phyloP scores from a whole-genome alignment of 2,329 filamentous ascomycete species.

The Colletotrichum paranaense region DNA sequence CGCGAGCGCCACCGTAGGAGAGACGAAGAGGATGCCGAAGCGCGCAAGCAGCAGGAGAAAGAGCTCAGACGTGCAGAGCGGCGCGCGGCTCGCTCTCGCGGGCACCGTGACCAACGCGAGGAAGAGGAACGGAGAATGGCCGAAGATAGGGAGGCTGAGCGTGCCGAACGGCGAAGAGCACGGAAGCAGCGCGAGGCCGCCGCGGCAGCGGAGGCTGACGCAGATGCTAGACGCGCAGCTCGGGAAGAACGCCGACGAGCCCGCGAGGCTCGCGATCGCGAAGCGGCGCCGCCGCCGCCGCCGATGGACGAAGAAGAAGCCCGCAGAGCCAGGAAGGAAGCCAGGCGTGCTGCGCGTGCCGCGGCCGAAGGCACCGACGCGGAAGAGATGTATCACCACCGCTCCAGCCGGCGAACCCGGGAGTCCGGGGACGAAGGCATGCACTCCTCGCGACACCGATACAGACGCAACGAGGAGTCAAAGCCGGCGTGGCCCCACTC shows the following conservation, averaged over 20 bases:
- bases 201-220: constrained; percentile 58
- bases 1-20: constrained; percentile 66
- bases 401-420: constrained; percentile 54
- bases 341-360: constrained; percentile 56
- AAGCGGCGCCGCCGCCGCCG: constrained; percentile 40
- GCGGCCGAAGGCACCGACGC: constrained; percentile 47
- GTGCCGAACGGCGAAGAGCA: constrained; percentile 61
- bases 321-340: constrained; percentile 65
- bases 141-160: constrained; percentile 61
- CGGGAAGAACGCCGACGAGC: constrained; percentile 61
- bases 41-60: constrained; percentile 66
- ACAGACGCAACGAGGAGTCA: constrained; percentile 40
- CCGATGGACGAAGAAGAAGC: constrained; percentile 62
- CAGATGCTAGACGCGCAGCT: constrained; percentile 57
- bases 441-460: constrained; percentile 51
- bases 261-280: constrained; percentile 45
- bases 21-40: constrained; percentile 65
- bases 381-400: constrained; percentile 46
- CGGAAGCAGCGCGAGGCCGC: constrained; percentile 60
- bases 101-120: constrained; percentile 49
- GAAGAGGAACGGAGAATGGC: constrained; percentile 60
- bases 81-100: constrained; percentile 52
- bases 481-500: constrained; percentile 68
- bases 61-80: constrained; percentile 68
- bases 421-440: constrained; percentile 57